Percentiles rank a stretch among this genome's conserved stretches.
Conservation (phyloP, 306 rosid species). For the Vigna mungo region DNA sequence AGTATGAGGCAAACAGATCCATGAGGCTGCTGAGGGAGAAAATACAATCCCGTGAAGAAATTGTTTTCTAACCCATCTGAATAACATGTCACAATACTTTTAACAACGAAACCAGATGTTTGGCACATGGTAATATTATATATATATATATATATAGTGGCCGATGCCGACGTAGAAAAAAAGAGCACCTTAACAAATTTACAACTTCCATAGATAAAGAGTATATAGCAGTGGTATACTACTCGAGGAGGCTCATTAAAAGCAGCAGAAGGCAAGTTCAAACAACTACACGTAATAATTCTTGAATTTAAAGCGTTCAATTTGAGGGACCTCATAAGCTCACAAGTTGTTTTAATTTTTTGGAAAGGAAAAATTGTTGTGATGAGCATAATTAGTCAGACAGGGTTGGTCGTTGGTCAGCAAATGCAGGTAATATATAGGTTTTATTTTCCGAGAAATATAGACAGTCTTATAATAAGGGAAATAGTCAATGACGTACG, state of each 20-base stretch:
- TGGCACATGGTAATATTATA: slow-evolving; percentile 42
- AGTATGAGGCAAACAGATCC: not conserved
- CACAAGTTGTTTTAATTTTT: not conserved
- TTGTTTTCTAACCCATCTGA: slow-evolving; percentile 28
- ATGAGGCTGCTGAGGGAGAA: slow-evolving; percentile 9
- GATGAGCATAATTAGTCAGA: slow-evolving; percentile 29
- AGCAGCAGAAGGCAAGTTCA: slow-evolving; percentile 39
- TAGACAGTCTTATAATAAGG: slow-evolving; percentile 21
- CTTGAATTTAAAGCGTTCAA: slow-evolving; percentile 36
- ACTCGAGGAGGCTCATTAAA: slow-evolving; percentile 10
- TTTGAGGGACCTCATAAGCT: slow-evolving; percentile 37
- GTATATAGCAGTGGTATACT: not conserved
- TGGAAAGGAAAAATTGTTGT: not conserved
- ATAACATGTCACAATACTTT: too few relatives aligned
- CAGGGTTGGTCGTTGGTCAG: slow-evolving; percentile 54
- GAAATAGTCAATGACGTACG: slow-evolving; percentile 39
- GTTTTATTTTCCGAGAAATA: slow-evolving; percentile 35
- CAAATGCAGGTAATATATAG: slow-evolving; percentile 58
- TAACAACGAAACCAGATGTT: slow-evolving; percentile 27
- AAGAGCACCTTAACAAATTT: slow-evolving; percentile 15
- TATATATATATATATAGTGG: not conserved
- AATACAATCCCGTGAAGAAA: slow-evolving; percentile 7
- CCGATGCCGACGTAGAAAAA: slow-evolving; percentile 13
- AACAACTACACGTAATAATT: slow-evolving; percentile 15
- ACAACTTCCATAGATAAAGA: not conserved